Percentiles rank a stretch among this genome's conserved stretches.
Conservation (phyloP, 768 basidiomycete species). For the Suillus ampliporus region DNA sequence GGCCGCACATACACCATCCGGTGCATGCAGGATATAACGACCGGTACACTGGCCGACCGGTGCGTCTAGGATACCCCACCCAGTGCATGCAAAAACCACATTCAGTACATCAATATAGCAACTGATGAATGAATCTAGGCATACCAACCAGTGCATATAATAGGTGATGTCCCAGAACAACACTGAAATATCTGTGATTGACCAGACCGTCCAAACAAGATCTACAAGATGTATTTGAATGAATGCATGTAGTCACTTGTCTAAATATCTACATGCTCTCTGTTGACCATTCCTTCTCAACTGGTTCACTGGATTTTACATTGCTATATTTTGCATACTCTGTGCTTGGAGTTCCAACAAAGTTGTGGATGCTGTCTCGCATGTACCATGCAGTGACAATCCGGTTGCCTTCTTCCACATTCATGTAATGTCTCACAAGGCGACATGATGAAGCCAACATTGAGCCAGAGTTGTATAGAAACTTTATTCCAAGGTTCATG, state of each 20-base stretch:
- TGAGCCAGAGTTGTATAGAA: neutral
- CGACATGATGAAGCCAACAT: neutral
- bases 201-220: neutral
- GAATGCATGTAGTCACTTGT: neutral
- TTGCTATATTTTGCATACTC: neutral
- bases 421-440: neutral
- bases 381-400: constrained; percentile 3
- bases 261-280: neutral
- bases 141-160: too few relatives aligned
- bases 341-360: neutral
- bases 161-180: too few relatives aligned
- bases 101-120: neutral
- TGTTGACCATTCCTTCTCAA: too few relatives aligned
- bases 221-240: neutral
- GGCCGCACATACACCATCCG: too few relatives aligned
- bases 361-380: neutral
- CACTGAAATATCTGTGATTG: neutral
- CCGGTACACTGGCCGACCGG: neutral
- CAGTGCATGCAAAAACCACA: neutral
- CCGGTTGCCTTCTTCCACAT: neutral
- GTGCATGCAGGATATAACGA: too few relatives aligned
- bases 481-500: neutral
- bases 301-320: too few relatives aligned
- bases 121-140: too few relatives aligned
- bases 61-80: neutral